phyloP scores from a whole-genome alignment of 305 asterid species.

The Vinca major region DNA sequence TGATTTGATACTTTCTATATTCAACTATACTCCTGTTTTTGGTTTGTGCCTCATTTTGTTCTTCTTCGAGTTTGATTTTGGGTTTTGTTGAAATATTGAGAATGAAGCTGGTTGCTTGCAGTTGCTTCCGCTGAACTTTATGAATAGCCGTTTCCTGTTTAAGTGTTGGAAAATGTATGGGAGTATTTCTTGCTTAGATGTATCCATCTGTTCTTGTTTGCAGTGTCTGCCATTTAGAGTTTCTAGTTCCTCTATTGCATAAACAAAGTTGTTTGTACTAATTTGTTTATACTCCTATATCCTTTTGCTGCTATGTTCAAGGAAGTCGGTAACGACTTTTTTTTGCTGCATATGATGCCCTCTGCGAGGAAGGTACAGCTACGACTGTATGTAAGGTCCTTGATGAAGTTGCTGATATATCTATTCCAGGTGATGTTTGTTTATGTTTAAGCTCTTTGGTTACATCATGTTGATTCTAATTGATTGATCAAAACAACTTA shows the following conservation, averaged over 20 bases:
- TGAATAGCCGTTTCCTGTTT: neutral
- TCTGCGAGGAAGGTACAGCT: constrained; percentile 97
- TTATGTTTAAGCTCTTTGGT: constrained; percentile 3
- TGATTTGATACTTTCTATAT: neutral
- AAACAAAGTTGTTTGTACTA: neutral
- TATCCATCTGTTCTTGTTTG: neutral
- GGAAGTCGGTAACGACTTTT: constrained; percentile 92
- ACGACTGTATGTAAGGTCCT: constrained; percentile 81
- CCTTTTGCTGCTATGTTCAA: constrained; percentile 27
- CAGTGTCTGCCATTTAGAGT: neutral
- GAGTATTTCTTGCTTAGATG: neutral
- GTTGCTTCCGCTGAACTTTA: neutral
- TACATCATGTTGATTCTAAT: neutral
- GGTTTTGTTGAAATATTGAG: neutral
- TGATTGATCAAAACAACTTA: constrained; percentile 1
- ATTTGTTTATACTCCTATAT: neutral
- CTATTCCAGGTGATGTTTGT: constrained; percentile 62
- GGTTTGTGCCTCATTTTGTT: neutral
- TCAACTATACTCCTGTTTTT: neutral
- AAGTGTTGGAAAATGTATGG: neutral
- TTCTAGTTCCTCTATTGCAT: neutral
- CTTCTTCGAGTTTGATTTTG: neutral
- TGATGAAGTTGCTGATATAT: constrained; percentile 85
- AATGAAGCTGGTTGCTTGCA: neutral
- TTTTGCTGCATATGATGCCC: constrained; percentile 91